Evolutionary conservation across 1,284 basidiomycete genomes (phyloP).

Genomic region (Marasmius tenuissimus): DNA sequence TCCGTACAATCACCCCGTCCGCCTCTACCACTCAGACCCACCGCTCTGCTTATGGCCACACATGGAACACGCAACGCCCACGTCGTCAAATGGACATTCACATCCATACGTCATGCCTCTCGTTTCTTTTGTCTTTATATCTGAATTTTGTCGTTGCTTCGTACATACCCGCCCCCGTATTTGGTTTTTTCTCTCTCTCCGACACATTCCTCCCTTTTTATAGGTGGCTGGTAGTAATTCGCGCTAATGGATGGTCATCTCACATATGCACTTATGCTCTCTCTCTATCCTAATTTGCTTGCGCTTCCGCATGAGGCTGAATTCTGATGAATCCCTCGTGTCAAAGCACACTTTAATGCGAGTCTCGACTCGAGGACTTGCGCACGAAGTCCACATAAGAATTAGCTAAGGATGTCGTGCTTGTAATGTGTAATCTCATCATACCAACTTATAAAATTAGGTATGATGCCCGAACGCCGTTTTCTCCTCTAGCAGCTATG

Average conservation of each 20-base stretch:
- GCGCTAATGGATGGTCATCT: conserved; percentile 26
- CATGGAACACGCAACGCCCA: conserved; percentile 13
- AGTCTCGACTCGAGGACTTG: neutral
- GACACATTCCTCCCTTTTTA: conserved; percentile 9
- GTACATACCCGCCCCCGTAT: conserved; percentile 9
- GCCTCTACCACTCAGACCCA: neutral
- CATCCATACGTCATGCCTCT: conserved; percentile 2
- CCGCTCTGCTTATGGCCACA: conserved; percentile 9
- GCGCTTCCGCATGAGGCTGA: too few relatives aligned
- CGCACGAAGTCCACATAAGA: neutral
- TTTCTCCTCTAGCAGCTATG: conserved; percentile 28
- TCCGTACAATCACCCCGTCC: neutral
- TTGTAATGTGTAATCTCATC: conserved; percentile 17
- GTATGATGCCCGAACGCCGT: neutral
- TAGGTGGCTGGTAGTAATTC: conserved; percentile 27
- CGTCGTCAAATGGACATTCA: conserved; percentile 9
- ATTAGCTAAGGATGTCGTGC: conserved; percentile 31
- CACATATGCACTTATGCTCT: neutral
- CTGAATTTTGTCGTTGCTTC: conserved; percentile 9
- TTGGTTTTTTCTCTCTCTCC: conserved; percentile 3
- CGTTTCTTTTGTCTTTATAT: conserved; percentile 9
- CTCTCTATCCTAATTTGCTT: too few relatives aligned
- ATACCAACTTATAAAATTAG: neutral
- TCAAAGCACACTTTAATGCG: neutral
- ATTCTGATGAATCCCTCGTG: neutral